Base-by-base conservation (phyloP, 169 alveolate genomes). In the Amoebophrya sp. region DNA sequence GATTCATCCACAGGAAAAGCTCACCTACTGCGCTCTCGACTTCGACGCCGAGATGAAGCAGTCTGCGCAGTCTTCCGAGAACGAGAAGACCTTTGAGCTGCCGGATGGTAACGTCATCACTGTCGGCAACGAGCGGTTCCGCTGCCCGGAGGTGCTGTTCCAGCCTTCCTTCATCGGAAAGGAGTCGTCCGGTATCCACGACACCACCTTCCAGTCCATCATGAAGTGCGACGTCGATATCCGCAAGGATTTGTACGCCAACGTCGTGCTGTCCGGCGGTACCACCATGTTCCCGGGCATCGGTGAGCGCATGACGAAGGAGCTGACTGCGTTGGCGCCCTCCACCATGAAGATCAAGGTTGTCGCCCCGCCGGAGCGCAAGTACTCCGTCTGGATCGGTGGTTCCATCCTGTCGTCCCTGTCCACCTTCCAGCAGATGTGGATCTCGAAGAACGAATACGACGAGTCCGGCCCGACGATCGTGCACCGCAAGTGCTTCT, bases 381-480 rank as follows among this genome's bases (percentile, higher is more conserved):
- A 97, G 93, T 97, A 96, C 94, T 97, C 99, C 26, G 99, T 97
- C 69, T 98, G 99, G 99, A 96, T 98, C 43, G 99, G 99, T 41
- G 99, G 99, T 16, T 97, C 99, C 41, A 97, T 98, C 70, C 95
- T 98, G 50, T 96, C 99, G 88, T 95, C 99, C 42, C 94, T 98
- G 41, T 95, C 98, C 40, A 97, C 98, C 20, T 98, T 98, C 96
- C 98, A 98, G 93, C 97, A 96, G 92, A 96, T 97, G 98, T 98
- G 99, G 99, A 97, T 98, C 92, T 97, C 99, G 89, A 98, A 97
- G 94, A 98, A 96, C 89, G 99, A 98, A 93, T 98, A 98, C 92
- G 99, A 98, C 58, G 99, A 98, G 92, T 94, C 98, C 16, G 99
- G 99, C 41, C 99, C 99, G 26, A 95, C 97, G 91, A 97, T 98